Conservation (phyloP, 2,329 filamentous ascomycete species). For the Cercospora zeina region DNA sequence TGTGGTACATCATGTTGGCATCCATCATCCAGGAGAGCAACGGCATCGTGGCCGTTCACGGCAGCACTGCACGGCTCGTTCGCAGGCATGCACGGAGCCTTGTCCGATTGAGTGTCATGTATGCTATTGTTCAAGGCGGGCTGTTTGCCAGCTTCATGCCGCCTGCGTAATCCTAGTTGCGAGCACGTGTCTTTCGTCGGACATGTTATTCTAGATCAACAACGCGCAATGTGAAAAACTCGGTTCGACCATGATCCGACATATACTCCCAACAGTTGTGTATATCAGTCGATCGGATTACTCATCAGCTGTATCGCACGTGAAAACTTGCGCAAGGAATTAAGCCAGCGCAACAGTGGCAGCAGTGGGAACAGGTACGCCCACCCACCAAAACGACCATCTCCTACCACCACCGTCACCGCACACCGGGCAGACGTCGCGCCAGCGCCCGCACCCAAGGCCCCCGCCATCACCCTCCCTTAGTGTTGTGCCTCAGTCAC, state of each 20-base stretch:
- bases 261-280: no score
- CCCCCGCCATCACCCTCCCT: not conserved
- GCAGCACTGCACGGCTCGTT: constrained; percentile 5
- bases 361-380: not conserved
- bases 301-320: not conserved
- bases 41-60: not conserved
- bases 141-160: constrained; percentile 90
- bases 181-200: no score
- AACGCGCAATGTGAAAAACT: no score
- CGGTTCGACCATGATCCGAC: no score
- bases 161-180: constrained; percentile 58
- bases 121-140: constrained; percentile 77
- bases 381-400: not conserved
- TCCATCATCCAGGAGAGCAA: constrained; percentile 37
- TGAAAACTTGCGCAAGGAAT: not conserved
- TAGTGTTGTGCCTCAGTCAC: no score
- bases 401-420: not conserved
- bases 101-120: constrained; percentile 73
- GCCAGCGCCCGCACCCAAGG: not conserved
- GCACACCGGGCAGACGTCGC: not conserved
- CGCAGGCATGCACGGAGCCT: constrained; percentile 39
- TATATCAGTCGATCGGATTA: not conserved
- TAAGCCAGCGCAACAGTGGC: no score
- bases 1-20: constrained; percentile 86
- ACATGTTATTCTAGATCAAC: no score